Base-by-base conservation (phyloP, 164 flowering plant species). In the Saururus chinensis region DNA sequence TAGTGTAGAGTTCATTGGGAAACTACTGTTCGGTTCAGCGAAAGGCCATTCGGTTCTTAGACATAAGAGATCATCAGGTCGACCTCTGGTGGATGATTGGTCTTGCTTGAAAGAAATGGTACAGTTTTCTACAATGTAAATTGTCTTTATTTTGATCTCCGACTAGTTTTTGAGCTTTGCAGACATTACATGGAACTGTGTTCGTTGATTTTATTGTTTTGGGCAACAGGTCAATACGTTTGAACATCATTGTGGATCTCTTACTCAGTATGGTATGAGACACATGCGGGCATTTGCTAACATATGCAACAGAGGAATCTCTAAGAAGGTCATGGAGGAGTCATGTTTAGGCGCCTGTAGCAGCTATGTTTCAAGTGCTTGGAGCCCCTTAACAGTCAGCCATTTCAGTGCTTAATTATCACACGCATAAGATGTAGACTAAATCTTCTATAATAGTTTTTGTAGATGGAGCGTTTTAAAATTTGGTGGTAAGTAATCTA, bases 231-330 rank as follows among this genome's bases (percentile, higher is more conserved):
- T 89, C 26, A 77, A 77, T 10, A 4, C 70, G 45, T 92, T 88
- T 25, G 97, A 92, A 52, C 67, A 75, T 0, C 75, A 81, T 4
- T 89, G 97, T 54, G 98, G 98, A 8, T 82, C 82, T 3, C 69
- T 92, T 26, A 82, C 88, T 19, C 96, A 92, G 56, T 90, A 93
- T 40, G 97, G 97, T 22, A 93, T 90, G 98, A 93, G 88, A 57
- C 92, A 93, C 70, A 88, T 84, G 92, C 77, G 97, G 19, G 86
- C 90, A n/a, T 83, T 93, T 61, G 96, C 95, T 11, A 93, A 90
- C 70, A 77, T 93, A 1, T 93, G 98, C 85, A 90, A 90, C 71
- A 64, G 56, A 17, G 79, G 81, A 0, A 69, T 88, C 17, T 57
- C 88, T 0, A 21, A 55, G 40, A 69, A 68, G 12, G 57, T 56